These are phyloP conservation scores for Gentiana straminea DNA, from an alignment of 257 asterid species.

Conservation along the genomic window DNA sequence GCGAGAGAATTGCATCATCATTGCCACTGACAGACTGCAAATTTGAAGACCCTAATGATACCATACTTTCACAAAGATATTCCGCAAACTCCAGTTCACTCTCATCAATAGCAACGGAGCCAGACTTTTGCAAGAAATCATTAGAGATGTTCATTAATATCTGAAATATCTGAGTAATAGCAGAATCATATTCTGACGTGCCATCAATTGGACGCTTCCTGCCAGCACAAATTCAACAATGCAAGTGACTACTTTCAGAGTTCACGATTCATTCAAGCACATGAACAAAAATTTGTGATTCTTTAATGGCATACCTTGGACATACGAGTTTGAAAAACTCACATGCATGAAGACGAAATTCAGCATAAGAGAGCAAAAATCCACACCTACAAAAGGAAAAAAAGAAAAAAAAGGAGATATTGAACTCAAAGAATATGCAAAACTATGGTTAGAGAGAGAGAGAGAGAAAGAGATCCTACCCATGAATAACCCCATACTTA, in stretches of 20 bases:
- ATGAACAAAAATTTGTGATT: background rate
- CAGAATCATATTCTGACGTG: constrained; percentile 66
- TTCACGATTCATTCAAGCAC: background rate
- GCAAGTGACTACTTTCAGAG: background rate
- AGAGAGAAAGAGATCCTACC: constrained; percentile 38
- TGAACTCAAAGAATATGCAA: constrained; percentile 10
- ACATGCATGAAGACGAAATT: constrained; percentile 88
- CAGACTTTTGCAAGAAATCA: constrained; percentile 49
- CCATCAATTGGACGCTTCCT: constrained; percentile 85
- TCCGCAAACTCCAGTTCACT: constrained; percentile 81
- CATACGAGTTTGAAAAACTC: constrained; percentile 89
- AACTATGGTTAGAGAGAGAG: background rate
- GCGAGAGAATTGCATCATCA: constrained; percentile 43
- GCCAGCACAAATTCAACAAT: constrained; percentile 18
- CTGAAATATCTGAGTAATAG: constrained; percentile 71
- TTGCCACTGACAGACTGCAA: constrained; percentile 50
- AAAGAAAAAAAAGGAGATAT: constrained; percentile 13
- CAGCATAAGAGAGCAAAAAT: constrained; percentile 67
- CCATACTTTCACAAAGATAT: constrained; percentile 84
- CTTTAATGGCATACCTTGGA: constrained; percentile 43
- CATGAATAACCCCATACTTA: constrained; percentile 64
- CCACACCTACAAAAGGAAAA: constrained; percentile 49
- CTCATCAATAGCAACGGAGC: constrained; percentile 42
- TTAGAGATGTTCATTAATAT: constrained; percentile 61
- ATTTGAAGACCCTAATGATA: constrained; percentile 76